Evolutionary conservation across 2,329 filamentous ascomycete species (phyloP), one percentile per base, ranked within the genome.

Genomic region (Alternaria gansuensis): DNA sequence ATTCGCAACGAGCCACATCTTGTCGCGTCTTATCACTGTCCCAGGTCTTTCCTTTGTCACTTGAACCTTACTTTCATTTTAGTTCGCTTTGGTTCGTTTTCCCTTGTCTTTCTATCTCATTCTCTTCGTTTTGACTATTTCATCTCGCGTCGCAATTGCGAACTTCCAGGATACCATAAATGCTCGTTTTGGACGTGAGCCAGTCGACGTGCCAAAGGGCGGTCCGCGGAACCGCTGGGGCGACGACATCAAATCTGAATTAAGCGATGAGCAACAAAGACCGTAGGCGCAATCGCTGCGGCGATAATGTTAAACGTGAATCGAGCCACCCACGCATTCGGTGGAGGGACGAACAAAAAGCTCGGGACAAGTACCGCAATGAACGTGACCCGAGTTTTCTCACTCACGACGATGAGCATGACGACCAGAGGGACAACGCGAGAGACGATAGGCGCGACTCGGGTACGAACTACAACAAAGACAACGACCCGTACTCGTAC

Each of bases 401-500:
- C 10, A 40, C n/a, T 14, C 21, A 5, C 3, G 41, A 44, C 6
- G 44, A 46, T 7, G 28, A 26, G 28, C 28, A 29, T 33, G 23
- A 14, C 44, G 28, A 33, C 2, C 28, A 17, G 0, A 0, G 31
- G 1, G 44, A 46, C 10, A 46, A 17, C 44, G 10, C 24, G 11
- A 37, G 31, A 34, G 24, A 34, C 4, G 24, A 24, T 3, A 7
- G 23, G 36, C 46, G 23, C 31, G 33, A 49, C 17, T 40, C 17
- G 37, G 23, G 17, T 9, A 14, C n/a, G 46, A 23, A 36, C 7
- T 40, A 40, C 37, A 40, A 31, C 23, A 52, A 36, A 34, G 50
- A 31, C 11, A 17, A 39, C 10, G 31, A 54, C 24, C 33, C 41
- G n/a, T 44, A 46, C 41, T 54, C 24, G 51, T 54, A 39, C 26